A percentile compares a stretch with the other conserved stretches of the same genome.
These are phyloP conservation scores for Dothistroma septosporum DNA, from an alignment of 2,329 filamentous ascomycete species.

Conservation along the genomic window DNA sequence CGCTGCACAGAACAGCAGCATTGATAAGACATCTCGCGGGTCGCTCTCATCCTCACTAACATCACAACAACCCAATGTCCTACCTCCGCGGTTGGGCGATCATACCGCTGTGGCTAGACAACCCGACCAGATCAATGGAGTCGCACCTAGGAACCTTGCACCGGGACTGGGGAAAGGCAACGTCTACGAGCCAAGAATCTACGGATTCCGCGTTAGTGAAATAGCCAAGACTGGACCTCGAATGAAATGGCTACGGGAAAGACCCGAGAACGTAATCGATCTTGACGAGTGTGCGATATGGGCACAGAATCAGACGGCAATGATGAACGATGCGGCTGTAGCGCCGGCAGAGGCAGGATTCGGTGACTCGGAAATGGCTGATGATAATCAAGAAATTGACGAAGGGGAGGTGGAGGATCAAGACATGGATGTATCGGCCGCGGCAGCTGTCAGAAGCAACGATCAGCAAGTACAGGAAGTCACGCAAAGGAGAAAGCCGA, in stretches of 20 bases:
- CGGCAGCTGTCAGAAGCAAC: constrained; percentile 6
- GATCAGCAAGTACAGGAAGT: constrained; percentile 15
- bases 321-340: constrained; percentile 12
- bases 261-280: constrained; percentile 73
- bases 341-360: constrained; percentile 16
- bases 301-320: constrained; percentile 27
- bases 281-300: constrained; percentile 65
- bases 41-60: constrained; percentile 31
- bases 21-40: constrained; percentile 23
- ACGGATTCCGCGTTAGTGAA: constrained; percentile 92
- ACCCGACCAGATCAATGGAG: constrained; percentile 69
- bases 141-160: constrained; percentile 80
- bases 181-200: constrained; percentile 93
- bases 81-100: constrained; percentile 12
- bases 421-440: constrained; percentile 26
- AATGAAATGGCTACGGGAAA: constrained; percentile 93
- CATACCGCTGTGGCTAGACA: constrained; percentile 39
- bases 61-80: constrained; percentile 29
- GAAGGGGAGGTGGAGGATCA: constrained; percentile 31
- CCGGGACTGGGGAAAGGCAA: constrained; percentile 76
- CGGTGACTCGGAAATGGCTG: constrained; percentile 32
- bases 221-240: constrained; percentile 82
- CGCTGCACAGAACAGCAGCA: constrained; percentile 2
- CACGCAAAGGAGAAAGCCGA: constrained; percentile 17
- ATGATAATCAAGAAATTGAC: constrained; percentile 27